A percentile compares a stretch with the other conserved stretches of the same genome.
phyloP scores from a whole-genome alignment of 2,329 filamentous ascomycete species.

The Hymenoscyphus fructigenus region DNA sequence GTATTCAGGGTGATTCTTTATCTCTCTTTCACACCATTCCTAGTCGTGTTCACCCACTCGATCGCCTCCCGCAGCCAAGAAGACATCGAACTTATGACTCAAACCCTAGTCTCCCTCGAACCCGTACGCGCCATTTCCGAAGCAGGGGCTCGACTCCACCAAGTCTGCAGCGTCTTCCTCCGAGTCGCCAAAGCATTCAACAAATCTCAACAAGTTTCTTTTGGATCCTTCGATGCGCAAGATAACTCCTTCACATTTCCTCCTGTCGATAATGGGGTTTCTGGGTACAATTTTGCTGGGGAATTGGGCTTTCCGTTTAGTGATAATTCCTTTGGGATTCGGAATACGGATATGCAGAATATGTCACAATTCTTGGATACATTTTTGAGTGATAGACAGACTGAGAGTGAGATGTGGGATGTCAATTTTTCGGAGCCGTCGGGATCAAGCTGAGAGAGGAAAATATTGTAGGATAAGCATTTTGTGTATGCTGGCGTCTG shows the following conservation, averaged over 20 bases:
- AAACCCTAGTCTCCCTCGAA: conserved; percentile 20
- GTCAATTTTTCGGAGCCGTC: not conserved
- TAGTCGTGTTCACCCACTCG: conserved; percentile 23
- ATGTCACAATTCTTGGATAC: conserved; percentile 6
- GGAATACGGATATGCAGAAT: conserved; percentile 3
- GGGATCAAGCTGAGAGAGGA: not conserved
- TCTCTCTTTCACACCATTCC: conserved; percentile 22
- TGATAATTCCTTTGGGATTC: not conserved
- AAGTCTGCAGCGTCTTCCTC: conserved; percentile 21
- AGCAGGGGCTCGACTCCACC: conserved; percentile 14
- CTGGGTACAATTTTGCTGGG: not conserved
- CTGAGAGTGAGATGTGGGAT: not conserved
- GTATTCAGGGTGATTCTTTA: conserved; percentile 17
- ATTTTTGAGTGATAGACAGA: conserved; percentile 1
- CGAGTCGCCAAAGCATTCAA: conserved; percentile 21
- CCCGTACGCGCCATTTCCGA: conserved; percentile 15
- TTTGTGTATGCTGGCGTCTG: no score
- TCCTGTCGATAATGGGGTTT: not conserved
- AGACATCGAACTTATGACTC: conserved; percentile 18
- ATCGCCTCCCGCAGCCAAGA: conserved; percentile 16
- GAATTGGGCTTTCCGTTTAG: conserved; percentile 6
- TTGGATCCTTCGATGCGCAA: conserved; percentile 16
- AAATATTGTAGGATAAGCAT: not conserved
- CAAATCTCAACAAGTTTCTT: conserved; percentile 10
- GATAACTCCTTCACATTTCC: conserved; percentile 20